These are phyloP conservation scores for Plasmodium malariae DNA, from an alignment of 169 alveolate genomes.

Conservation along the genomic window DNA sequence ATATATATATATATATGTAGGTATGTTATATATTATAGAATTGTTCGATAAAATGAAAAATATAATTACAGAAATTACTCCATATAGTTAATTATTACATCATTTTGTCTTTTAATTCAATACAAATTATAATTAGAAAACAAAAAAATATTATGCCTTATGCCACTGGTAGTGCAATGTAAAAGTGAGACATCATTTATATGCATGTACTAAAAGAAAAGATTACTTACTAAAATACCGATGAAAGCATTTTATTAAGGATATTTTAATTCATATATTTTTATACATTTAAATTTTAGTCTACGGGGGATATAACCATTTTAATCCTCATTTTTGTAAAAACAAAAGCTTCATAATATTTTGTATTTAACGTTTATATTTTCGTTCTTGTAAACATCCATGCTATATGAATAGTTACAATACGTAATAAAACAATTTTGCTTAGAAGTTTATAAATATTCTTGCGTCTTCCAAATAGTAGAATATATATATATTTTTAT, in stretches of 20 bases:
- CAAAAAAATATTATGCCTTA: no score
- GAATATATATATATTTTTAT: background rate
- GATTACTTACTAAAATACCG: background rate
- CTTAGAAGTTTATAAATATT: background rate
- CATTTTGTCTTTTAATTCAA: background rate
- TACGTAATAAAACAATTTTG: background rate
- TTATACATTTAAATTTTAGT: background rate
- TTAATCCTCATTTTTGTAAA: background rate
- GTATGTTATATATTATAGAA: no score
- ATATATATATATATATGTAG: background rate
- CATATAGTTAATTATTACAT: background rate
- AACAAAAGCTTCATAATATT: background rate
- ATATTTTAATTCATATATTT: background rate
- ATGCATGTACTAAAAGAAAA: no score
- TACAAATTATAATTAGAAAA: no score
- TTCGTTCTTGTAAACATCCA: conserved; percentile 1
- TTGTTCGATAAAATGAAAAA: background rate
- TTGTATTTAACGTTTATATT: background rate
- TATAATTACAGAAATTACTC: background rate
- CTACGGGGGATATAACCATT: background rate
- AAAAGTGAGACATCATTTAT: no score
- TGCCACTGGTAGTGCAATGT: no score
- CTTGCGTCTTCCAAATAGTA: background rate
- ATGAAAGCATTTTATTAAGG: background rate
- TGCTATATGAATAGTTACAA: conserved; percentile 3